These are phyloP conservation scores for Isabelozyma rhagii DNA, from an alignment of 805 yeast genomes.

Conservation along the genomic window DNA sequence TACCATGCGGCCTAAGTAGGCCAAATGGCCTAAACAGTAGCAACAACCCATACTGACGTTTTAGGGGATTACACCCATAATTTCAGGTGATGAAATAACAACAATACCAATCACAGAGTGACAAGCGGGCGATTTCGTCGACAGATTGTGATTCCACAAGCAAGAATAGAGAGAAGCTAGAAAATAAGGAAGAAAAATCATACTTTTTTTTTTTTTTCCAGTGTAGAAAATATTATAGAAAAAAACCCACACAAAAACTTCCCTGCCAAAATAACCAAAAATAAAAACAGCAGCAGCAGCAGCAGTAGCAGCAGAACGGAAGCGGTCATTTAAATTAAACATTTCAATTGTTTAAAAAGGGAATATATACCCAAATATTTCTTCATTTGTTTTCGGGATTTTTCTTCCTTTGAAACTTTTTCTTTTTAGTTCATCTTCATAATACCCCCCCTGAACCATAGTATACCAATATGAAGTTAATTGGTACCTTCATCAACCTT, in stretches of 20 bases:
- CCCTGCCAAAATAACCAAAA: not conserved
- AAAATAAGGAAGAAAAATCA: too few species aligned
- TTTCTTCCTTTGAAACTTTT: not conserved
- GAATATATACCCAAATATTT: not conserved
- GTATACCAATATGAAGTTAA: constrained; percentile 23
- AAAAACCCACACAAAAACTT: not conserved
- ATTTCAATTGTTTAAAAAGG: not conserved
- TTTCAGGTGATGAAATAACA: not conserved
- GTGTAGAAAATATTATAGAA: not conserved
- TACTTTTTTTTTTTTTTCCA: too few species aligned
- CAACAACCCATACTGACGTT: not conserved
- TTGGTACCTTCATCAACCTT: constrained; percentile 32
- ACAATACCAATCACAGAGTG: not conserved
- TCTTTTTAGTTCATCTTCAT: not conserved
- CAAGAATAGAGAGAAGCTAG: too few species aligned
- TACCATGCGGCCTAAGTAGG: not conserved
- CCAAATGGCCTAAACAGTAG: not conserved
- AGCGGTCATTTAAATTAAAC: not conserved
- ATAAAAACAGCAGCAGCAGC: not conserved
- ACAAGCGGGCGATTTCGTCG: too few species aligned
- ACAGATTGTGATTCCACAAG: too few species aligned
- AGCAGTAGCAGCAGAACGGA: not conserved
- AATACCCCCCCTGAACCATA: not conserved
- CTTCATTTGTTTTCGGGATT: not conserved
- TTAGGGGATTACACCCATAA: not conserved